These are phyloP conservation scores for Myxozyma sirexii DNA, from an alignment of 805 yeast species.

Conservation along the genomic window DNA sequence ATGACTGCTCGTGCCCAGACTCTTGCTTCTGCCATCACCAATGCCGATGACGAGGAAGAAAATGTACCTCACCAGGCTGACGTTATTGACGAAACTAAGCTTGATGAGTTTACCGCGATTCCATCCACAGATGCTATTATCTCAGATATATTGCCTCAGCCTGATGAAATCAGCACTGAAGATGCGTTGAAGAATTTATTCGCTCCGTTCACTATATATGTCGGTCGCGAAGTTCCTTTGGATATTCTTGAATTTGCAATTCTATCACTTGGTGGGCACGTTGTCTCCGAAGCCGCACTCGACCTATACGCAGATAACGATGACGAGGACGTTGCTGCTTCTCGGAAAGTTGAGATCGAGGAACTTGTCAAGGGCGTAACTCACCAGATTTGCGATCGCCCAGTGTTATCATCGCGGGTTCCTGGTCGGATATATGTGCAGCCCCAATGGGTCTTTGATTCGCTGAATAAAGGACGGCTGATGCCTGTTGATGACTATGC, in stretches of 20 bases:
- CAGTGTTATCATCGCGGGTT: conserved; percentile 71
- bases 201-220: conserved; percentile 73
- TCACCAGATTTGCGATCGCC: conserved; percentile 94
- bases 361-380: conserved; percentile 56
- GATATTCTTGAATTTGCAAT: conserved; percentile 88
- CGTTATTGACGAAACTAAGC: conserved; percentile 37
- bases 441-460: conserved; percentile 98
- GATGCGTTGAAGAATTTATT: conserved; percentile 65
- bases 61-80: conserved; percentile 49
- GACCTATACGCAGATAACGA: conserved; percentile 60
- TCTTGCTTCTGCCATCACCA: conserved; percentile 8
- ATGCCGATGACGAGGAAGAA: conserved; percentile 54
- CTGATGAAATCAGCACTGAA: conserved; percentile 43
- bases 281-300: conserved; percentile 82
- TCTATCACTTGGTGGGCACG: conserved; percentile 80
- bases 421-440: conserved; percentile 93
- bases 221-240: conserved; percentile 94
- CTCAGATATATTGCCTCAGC: conserved; percentile 36
- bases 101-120: conserved; percentile 34
- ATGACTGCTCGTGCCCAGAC: conserved; percentile 26
- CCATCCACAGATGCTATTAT: conserved; percentile 33
- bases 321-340: conserved; percentile 36
- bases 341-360: conserved; percentile 21
- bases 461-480: conserved; percentile 74
- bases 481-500: conserved; percentile 80